These are phyloP conservation scores for Boletus subparvulus DNA, from an alignment of 768 basidiomycete genomes.

Conservation along the genomic window DNA sequence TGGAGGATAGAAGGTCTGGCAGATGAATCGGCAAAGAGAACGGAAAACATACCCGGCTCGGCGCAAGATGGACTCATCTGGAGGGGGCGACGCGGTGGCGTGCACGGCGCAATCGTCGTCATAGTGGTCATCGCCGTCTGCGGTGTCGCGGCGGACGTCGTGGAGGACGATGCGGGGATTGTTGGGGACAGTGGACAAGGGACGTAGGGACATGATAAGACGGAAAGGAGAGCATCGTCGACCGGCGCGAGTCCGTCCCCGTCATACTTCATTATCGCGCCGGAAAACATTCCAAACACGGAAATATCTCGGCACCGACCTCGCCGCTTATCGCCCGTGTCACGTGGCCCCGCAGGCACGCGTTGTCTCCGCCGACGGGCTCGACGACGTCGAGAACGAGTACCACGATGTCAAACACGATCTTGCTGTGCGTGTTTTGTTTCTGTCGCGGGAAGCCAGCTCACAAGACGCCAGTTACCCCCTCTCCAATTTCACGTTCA, in stretches of 20 bases:
- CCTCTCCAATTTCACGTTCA: slow-evolving; percentile 90
- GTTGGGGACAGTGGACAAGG: background rate
- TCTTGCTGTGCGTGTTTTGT: slow-evolving; percentile 41
- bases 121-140: background rate
- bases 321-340: background rate
- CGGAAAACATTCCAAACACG: background rate
- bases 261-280: background rate
- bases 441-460: background rate
- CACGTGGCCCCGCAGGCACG: slow-evolving; percentile 12
- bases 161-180: background rate
- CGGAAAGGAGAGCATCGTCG: background rate
- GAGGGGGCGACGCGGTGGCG: slow-evolving; percentile 25
- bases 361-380: slow-evolving; percentile 9
- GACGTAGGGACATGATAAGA: slow-evolving; percentile 11
- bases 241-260: background rate
- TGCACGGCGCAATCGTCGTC: slow-evolving; percentile 15
- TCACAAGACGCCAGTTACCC: slow-evolving; percentile 55
- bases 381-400: slow-evolving; percentile 27
- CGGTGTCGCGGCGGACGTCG: background rate
- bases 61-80: slow-evolving; percentile 44
- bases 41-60: slow-evolving; percentile 51
- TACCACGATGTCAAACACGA: slow-evolving; percentile 50
- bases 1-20: slow-evolving; percentile 23
- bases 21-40: background rate
- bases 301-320: slow-evolving; percentile 5